phyloP scores from a whole-genome alignment of 306 rosid species.

The Cucurbita pepo region DNA sequence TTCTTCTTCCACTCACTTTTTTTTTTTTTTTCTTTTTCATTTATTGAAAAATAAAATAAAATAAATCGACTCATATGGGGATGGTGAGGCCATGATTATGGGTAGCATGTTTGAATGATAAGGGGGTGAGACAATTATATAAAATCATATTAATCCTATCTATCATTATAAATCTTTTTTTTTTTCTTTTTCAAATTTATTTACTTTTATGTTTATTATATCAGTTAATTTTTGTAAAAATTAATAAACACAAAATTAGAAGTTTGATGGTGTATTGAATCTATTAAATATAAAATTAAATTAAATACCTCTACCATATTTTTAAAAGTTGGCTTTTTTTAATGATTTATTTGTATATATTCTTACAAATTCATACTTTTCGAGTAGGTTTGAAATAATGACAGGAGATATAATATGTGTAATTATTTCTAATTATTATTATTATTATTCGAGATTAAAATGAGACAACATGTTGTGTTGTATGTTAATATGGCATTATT shows the following conservation, averaged over 20 bases:
- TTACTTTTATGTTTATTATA: too few relatives aligned
- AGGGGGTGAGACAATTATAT: not conserved
- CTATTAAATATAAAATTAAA: too few relatives aligned
- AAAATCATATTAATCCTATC: not conserved
- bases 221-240: too few relatives aligned
- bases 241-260: too few relatives aligned
- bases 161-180: not conserved
- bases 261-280: too few relatives aligned
- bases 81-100: conserved; percentile 7
- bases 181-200: too few relatives aligned
- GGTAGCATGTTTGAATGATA: conserved; percentile 7
- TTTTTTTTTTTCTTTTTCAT: not conserved
- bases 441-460: not conserved
- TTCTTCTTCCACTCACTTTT: not conserved
- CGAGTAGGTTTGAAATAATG: not conserved
- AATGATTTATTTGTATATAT: not conserved
- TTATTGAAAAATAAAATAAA: not conserved
- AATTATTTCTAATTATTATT: not conserved
- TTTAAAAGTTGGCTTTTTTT: too few relatives aligned
- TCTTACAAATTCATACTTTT: not conserved
- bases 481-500: not conserved
- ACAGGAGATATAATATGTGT: not conserved
- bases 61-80: not conserved
- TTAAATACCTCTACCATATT: too few relatives aligned
- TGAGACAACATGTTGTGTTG: not conserved